Evolutionary conservation across 495 filamentous ascomycete species (phyloP), one percentile per base, ranked within the genome.

Genomic region (Penicillium subrubescens): DNA sequence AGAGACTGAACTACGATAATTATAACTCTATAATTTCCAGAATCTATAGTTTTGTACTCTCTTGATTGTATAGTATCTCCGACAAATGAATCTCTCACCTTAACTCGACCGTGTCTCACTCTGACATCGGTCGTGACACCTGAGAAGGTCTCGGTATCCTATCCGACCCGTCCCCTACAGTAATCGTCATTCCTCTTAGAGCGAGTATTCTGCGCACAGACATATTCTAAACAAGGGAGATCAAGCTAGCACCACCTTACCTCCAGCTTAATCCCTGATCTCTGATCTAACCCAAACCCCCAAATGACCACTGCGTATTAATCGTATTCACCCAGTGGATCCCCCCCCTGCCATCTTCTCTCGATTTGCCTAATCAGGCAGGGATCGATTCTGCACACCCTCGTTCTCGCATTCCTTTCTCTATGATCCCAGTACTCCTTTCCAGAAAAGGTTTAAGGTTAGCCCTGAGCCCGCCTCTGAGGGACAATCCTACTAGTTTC

Each of bases 321-420:
- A 3, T 48, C 44, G 44, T 48, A 48, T 48, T 48, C 10, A 48
- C 44, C 44, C 8, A 48, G 44, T 48, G 44, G 44, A 25, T 14
- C 44, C 44, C 43, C 43, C 43, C 44, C 44, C 21, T 12, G 44
- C 10, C 44, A 25, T 23, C 10, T 17, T 12, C 31, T 35, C 61
- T 58, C 44, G 51, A 69, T 53, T 46, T 60, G 57, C 63, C 64
- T 25, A 43, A 63, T 70, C 35, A 33, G 62, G 68, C 23, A 68
- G 57, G 2, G 65, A 65, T 70, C 59, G 27, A 27, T 31, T 53
- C 53, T 56, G 53, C 53, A 56, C 25, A 37, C 17, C 8, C 35
- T 64, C 62, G 62, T 44, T 54, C 52, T 61, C 59, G 50, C 50
- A 41, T 54, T 61, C 25, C 27, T 27, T 10, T 37, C 25, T 51